Conservation (phyloP, 2,329 filamentous ascomycete species). For the Aspergillus sp. region DNA sequence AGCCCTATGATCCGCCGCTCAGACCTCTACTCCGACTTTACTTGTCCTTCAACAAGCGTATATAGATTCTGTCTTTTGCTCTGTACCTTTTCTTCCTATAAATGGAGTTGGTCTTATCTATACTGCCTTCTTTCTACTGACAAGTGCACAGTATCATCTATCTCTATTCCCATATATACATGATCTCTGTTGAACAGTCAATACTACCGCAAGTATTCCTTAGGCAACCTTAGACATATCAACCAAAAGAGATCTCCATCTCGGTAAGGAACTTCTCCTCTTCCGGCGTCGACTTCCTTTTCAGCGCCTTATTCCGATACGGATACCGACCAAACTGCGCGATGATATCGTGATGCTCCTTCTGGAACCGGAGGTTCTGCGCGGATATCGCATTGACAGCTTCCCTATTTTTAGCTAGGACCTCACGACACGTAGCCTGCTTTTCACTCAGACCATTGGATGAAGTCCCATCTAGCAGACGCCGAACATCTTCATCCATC, state of each 20-base stretch:
- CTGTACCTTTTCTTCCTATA: too few species aligned
- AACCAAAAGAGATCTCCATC: slow-evolving; percentile 7
- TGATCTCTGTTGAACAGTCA: too few species aligned
- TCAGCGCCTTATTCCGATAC: slow-evolving; percentile 8
- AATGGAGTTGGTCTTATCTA: too few species aligned
- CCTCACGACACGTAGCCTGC: not conserved
- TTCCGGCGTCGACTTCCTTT: slow-evolving; percentile 2
- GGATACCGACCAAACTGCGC: slow-evolving; percentile 14
- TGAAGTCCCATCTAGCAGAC: not conserved
- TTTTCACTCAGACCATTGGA: not conserved
- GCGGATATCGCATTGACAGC: not conserved
- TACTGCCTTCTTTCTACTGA: too few species aligned
- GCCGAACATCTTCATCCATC: slow-evolving; percentile 8
- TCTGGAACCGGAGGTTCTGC: slow-evolving; percentile 6
- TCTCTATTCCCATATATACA: too few species aligned
- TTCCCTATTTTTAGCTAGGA: slow-evolving; percentile 1
- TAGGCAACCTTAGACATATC: not conserved
- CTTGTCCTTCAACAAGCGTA: too few species aligned
- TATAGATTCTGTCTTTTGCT: too few species aligned
- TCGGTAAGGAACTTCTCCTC: slow-evolving; percentile 14
- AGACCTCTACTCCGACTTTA: too few species aligned
- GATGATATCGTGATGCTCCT: slow-evolving; percentile 17
- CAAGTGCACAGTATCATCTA: too few species aligned
- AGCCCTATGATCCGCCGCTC: too few species aligned
- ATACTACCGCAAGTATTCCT: too few species aligned